Evolutionary conservation across 495 filamentous ascomycete genomes (phyloP).

Genomic region (Penicillium atrosanguineum): DNA sequence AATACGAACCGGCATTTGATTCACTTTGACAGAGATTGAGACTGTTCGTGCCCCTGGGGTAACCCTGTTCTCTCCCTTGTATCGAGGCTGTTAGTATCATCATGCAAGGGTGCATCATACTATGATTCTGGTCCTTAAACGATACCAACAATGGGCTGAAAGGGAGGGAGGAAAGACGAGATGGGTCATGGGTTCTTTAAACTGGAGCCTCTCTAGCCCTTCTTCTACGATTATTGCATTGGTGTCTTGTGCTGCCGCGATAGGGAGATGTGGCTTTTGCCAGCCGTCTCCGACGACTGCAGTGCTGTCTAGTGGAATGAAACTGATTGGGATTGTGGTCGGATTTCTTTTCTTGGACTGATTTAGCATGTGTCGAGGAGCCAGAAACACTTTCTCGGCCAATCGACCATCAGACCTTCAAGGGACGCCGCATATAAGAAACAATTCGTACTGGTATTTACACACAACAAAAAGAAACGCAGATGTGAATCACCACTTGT

Average conservation of each 20-base stretch:
- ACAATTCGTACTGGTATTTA: constrained; percentile 44
- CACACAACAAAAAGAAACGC: constrained; percentile 31
- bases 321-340: not conserved
- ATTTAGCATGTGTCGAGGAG: constrained; percentile 11
- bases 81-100: not conserved
- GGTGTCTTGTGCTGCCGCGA: not conserved
- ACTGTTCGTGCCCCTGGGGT: not conserved
- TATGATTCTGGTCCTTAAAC: too few species aligned
- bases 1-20: not conserved
- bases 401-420: constrained; percentile 28
- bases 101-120: not conserved
- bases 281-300: not conserved
- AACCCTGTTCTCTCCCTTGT: not conserved
- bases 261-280: not conserved
- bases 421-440: constrained; percentile 34
- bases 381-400: constrained; percentile 12
- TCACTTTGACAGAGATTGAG: not conserved
- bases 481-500: constrained; percentile 38
- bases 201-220: not conserved
- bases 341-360: constrained; percentile 15
- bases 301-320: not conserved
- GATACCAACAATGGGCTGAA: too few species aligned
- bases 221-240: not conserved
- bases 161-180: not conserved
- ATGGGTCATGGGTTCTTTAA: not conserved